Base-by-base conservation (phyloP, 2,329 filamentous ascomycete species). In the Myrmaecium sp. region DNA sequence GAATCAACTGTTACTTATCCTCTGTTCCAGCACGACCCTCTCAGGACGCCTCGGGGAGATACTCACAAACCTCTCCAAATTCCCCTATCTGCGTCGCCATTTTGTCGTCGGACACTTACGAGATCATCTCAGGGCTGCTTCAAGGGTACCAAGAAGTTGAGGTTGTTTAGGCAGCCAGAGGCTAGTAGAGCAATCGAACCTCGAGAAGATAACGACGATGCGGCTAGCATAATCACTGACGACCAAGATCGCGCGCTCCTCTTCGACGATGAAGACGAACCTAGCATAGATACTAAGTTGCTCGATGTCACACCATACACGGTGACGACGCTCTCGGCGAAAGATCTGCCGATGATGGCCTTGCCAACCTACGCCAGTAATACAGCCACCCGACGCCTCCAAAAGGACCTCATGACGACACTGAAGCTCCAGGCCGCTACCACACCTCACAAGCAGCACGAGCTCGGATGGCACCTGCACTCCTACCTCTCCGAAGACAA, bases 391-490 rank as follows among this genome's bases (percentile, higher is more conserved):
- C 71, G 62, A 40, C 54, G 65, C 3, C 59, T 89, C 1, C 65
- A 69, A 33, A 60, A 58, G 21, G 74, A 83, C 36, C 61, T 92
- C 23, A 62, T 60, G 28, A 58, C 61, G 6, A 55, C 84, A 1
- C 53, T 78, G 17, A 66, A 67, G 31, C 49, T 72, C 2, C 83
- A 93, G 44, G n/a, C n/a, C n/a, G n/a, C n/a, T n/a, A n/a, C n/a
- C n/a, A n/a, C n/a, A 48, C 64, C 1, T 55, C 46, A 7, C 69
- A 63, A 1, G 64, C 69, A 1, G 2, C 63, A 74, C 32, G 66
- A 76, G 32, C 62, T 91, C 0, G 84, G 84, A 10, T 93, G 83
- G 82, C 82, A 81, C 42, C 72, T 92, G 29, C 67, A 91, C 41
- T 54, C 63, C 9, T 56, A 60, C 8, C 64, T 68, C 26, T 62